Evolutionary conservation across 768 basidiomycete genomes (phyloP), one percentile per base, ranked within the genome.

Genomic region (Amanita fuliginea): DNA sequence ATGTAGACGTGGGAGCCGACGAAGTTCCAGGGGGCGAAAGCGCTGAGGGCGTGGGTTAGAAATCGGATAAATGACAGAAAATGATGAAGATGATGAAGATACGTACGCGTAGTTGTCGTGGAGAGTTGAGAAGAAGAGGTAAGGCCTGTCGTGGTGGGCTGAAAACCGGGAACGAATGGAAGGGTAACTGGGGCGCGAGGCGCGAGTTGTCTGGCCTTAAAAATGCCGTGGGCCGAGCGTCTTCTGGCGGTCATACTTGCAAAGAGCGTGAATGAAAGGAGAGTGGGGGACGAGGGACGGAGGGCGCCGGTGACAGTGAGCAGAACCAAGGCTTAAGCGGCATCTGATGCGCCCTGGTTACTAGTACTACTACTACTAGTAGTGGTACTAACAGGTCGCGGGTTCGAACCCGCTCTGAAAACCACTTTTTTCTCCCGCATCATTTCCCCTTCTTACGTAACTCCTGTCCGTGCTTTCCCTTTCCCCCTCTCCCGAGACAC

Each of bases 321-420:
- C 26, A 14, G 18, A 48, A 16, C 4, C 19, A 24, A 42, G n/a
- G n/a, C n/a, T n/a, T n/a, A 28, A 32, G 11, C 11, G 16, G 4
- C 16, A 34, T 32, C n/a, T 32, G 9, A 24, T 24, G 22, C 22
- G 22, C 22, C 22, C n/a, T n/a, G n/a, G n/a, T n/a, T n/a, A n/a
- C n/a, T n/a, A n/a, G n/a, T n/a, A n/a, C n/a, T n/a, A n/a, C n/a
- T n/a, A n/a, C n/a, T n/a, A n/a, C n/a, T n/a, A n/a, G n/a, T n/a
- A n/a, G n/a, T n/a, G n/a, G n/a, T n/a, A n/a, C n/a, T n/a, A 28
- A 28, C 28, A 28, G 8, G 28, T 28, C 77, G 72, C 73, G 73
- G 77, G 79, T 79, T 78, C 77, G 71, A 79, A 71, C 74, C 78
- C 32, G 11, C 11, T 3, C 10, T 24, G 22, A 6, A 3, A 10